Evolutionary conservation across 2,329 filamentous ascomycete genomes (phyloP), one percentile per base, ranked within the genome.

Genomic region (Trichoderma polysporum): DNA sequence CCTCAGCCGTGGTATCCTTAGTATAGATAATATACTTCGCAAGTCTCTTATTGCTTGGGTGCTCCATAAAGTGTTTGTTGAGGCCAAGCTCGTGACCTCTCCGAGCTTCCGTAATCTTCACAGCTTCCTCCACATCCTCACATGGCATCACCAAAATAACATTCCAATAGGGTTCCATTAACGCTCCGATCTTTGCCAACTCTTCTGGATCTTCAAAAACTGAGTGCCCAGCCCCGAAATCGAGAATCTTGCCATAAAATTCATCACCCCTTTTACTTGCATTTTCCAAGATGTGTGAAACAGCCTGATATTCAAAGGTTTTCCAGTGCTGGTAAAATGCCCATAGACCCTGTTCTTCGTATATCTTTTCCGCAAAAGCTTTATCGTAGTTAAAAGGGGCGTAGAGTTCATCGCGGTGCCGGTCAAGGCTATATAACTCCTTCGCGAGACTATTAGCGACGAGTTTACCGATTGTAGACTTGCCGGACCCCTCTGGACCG

Each of bases 401-500:
- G 22, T 68, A 68, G 35, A 68, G 63, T 17, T 60, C 56, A 35
- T 66, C 63, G 41, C 67, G 62, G 50, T 68, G 63, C 6, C 63
- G 63, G 13, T 68, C 67, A 27, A 68, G 57, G 15, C 63, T 66
- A 29, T 68, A 68, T 4, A 66, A 15, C 39, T 66, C 63, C 25
- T 57, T 52, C 4, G 47, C 25, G 2, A 68, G 67, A 1, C 39
- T 25, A 9, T 49, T 13, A 22, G 63, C 67, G 4, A 68, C 8
- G 22, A 66, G 41, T 47, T 19, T 56, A 6, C 56, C 62, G 27
- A 66, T 62, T n/a, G 67, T 68, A 13, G 67, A 66, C 50, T 66
- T 68, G 35, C 67, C 67, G 15, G 67, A 65, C 19, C 67, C 67
- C 41, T 66, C 67, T 66, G 63, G 67, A 15, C 67, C 62, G 17